These are phyloP conservation scores for Wickerhamomyces tratensis DNA, from an alignment of 805 yeast genomes.

Conservation along the genomic window DNA sequence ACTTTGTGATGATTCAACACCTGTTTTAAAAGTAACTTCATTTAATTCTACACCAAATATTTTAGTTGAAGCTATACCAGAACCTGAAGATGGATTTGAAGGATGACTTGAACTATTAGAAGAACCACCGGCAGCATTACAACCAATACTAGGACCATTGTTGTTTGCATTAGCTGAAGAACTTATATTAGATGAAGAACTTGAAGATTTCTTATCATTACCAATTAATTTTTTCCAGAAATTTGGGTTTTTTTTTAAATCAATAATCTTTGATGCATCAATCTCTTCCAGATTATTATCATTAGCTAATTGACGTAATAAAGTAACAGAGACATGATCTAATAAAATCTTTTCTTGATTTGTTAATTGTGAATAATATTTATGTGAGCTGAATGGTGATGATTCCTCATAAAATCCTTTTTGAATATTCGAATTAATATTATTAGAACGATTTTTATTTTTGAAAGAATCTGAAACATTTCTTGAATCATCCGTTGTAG, in stretches of 20 bases:
- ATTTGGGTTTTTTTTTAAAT: conserved; percentile 23
- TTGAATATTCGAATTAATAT: neutral
- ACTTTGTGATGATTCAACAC: conserved; percentile 78
- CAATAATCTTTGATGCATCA: conserved; percentile 22
- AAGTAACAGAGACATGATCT: conserved; percentile 49
- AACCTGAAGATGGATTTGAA: too few species aligned
- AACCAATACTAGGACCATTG: too few species aligned
- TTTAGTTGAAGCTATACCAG: conserved; percentile 10
- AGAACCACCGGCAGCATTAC: too few species aligned
- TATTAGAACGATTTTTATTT: neutral
- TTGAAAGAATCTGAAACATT: neutral
- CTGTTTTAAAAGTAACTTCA: conserved; percentile 54
- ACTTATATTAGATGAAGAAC: conserved; percentile 2
- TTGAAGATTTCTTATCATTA: conserved; percentile 9
- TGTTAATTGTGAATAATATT: conserved; percentile 57
- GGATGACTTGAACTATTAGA: too few species aligned
- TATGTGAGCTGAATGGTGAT: conserved; percentile 19
- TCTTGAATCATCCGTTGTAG: too few species aligned
- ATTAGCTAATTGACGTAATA: conserved; percentile 24
- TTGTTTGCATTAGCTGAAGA: too few species aligned
- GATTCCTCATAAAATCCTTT: neutral
- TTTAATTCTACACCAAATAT: conserved; percentile 79
- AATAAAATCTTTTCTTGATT: conserved; percentile 47
- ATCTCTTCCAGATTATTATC: conserved; percentile 23
- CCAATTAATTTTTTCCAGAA: conserved; percentile 32